A percentile compares a stretch with the other conserved stretches of the same genome.
Evolutionary conservation across 495 filamentous ascomycete species (phyloP).

Genomic region (Neurospora intermedia): DNA sequence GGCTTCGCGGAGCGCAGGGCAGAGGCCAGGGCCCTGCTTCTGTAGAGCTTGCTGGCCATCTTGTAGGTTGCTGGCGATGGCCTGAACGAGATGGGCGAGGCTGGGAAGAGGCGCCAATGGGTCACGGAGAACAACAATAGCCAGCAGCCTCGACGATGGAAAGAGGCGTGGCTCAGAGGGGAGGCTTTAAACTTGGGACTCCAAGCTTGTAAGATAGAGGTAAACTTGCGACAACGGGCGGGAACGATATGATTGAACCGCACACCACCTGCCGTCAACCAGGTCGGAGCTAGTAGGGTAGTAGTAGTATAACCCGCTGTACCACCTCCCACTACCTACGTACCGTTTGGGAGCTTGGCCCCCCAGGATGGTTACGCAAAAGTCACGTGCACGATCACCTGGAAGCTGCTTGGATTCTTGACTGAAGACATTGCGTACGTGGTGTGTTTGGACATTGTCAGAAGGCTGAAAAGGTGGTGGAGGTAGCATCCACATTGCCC

Average conservation of each 20-base stretch:
- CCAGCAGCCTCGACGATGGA: neutral
- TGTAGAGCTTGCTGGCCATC: slow-evolving; percentile 58
- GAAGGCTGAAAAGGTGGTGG: neutral
- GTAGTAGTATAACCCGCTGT: neutral
- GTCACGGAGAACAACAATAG: neutral
- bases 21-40: slow-evolving; percentile 50
- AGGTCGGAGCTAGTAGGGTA: neutral
- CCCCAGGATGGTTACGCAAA: neutral
- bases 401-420: neutral
- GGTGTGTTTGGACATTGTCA: neutral
- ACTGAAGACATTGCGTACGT: neutral
- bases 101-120: neutral
- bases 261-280: neutral
- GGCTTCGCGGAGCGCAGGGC: slow-evolving; percentile 45
- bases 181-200: neutral
- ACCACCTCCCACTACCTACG: neutral
- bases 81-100: slow-evolving; percentile 21
- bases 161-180: neutral
- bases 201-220: neutral
- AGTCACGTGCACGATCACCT: neutral
- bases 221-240: neutral
- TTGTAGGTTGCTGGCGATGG: slow-evolving; percentile 26
- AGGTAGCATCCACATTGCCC: neutral
- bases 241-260: neutral
- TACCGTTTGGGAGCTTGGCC: neutral